Base-by-base conservation (phyloP, 495 filamentous ascomycete genomes). In the Lineolata rhizophorae region DNA sequence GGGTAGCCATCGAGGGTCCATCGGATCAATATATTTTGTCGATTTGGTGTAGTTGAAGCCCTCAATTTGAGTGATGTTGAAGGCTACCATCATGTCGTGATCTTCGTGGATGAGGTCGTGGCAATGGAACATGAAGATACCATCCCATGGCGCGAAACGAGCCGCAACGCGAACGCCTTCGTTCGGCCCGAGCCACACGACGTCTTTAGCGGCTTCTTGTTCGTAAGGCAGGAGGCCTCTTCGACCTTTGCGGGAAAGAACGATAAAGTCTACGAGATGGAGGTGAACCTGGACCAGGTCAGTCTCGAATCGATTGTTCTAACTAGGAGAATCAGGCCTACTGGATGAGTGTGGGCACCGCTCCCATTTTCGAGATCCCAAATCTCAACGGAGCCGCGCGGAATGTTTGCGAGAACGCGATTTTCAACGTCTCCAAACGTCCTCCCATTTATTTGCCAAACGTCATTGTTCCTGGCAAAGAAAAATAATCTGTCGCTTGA, bases 21-120 rank as follows among this genome's bases (percentile, higher is more conserved):
- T n/a, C n/a, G n/a, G n/a, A n/a, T n/a, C n/a, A n/a, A n/a, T n/a
- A n/a, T n/a, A n/a, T n/a, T n/a, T n/a, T n/a, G n/a, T n/a, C n/a
- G n/a, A n/a, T n/a, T n/a, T n/a, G n/a, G n/a, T 44, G 42, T 66
- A 66, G 5, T 59, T 60, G 24, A 57, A 54, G 37, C 59, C 49
- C 1, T 42, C 30, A 5, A 64, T 46, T n/a, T 38, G 47, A 4
- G 60, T 57, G 21, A 66, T 56, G 36, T 70, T 70, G 43, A 70
- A 67, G 10, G 63, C 65, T 1, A 53, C 63, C 65, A 68, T 67
- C 66, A 68, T 68, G 35, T 64, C 64, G 42, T 68, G 53, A 38
- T 67, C 66, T 37, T 68, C 66, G 38, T 68, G 66, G 30, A 68
- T 53, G 17, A 66, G 44, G 35, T 68, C 68, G 42, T 70, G 65